phyloP scores from a whole-genome alignment of 192 early-diverging fungal genomes.

The Linnemannia schmuckeri region DNA sequence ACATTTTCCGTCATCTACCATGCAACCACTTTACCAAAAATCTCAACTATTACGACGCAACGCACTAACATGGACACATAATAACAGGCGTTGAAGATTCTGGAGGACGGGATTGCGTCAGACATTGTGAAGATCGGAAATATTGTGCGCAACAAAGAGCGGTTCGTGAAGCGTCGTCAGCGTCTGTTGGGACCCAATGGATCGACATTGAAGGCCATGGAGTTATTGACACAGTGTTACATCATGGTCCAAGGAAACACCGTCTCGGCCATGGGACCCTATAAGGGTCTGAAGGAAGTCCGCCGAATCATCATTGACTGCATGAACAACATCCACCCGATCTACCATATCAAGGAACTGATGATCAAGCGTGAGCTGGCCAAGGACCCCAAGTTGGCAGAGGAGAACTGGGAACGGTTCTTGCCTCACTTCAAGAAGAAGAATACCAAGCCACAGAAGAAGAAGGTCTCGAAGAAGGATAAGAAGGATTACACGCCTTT shows the following conservation, averaged over 20 bases:
- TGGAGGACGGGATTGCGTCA: conserved; percentile 93
- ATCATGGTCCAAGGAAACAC: conserved; percentile 99
- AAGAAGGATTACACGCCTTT: conserved; percentile 93
- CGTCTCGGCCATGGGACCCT: conserved; percentile 93
- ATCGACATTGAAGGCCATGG: conserved; percentile 96
- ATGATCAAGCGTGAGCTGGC: conserved; percentile 99
- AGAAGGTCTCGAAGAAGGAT: conserved; percentile 64
- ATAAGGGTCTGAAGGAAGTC: conserved; percentile 89
- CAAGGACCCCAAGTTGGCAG: conserved; percentile 93
- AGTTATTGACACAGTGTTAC: conserved; percentile 95
- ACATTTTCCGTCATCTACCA: not conserved
- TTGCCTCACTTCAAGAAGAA: conserved; percentile 96
- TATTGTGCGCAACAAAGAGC: conserved; percentile 95
- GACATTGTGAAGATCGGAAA: conserved; percentile 99
- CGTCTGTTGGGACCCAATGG: conserved; percentile 95
- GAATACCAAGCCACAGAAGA: conserved; percentile 82
- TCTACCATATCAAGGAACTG: conserved; percentile 99
- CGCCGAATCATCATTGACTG: conserved; percentile 95
- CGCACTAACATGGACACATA: not conserved
- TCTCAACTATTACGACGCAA: not conserved
- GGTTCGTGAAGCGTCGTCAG: conserved; percentile 97
- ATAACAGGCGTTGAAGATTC: conserved; percentile 81
- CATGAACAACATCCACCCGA: conserved; percentile 98
- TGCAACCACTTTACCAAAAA: not conserved
- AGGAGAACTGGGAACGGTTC: conserved; percentile 98